phyloP scores from a whole-genome alignment of 2,329 filamentous ascomycete genomes.

The Scedosporium minutisporum region DNA sequence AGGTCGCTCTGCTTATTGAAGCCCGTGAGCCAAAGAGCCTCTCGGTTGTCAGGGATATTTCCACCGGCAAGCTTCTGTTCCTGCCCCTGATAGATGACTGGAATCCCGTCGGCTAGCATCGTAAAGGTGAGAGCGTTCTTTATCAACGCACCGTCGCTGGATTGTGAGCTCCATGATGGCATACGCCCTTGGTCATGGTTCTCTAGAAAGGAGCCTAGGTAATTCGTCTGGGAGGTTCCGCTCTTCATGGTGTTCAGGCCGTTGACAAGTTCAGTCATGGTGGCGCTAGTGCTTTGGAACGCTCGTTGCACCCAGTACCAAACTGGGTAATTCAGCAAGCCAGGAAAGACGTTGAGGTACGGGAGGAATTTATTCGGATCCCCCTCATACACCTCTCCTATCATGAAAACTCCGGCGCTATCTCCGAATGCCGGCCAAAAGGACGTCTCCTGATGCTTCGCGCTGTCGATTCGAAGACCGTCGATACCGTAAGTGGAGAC shows the following conservation, averaged over 20 bases:
- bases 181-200: constrained; percentile 54
- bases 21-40: constrained; percentile 8
- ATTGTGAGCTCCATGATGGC: constrained; percentile 26
- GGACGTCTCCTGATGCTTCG: constrained; percentile 56
- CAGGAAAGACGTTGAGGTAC: constrained; percentile 41
- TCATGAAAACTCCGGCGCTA: constrained; percentile 50
- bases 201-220: constrained; percentile 47
- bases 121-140: constrained; percentile 24
- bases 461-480: constrained; percentile 59
- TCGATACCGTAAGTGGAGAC: constrained; percentile 62
- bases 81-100: constrained; percentile 52
- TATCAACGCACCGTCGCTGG: constrained; percentile 44
- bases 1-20: constrained; percentile 8
- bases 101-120: constrained; percentile 34
- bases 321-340: constrained; percentile 36
- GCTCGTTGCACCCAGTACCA: constrained; percentile 11
- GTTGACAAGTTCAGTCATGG: constrained; percentile 43
- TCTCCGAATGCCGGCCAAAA: constrained; percentile 37
- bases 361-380: constrained; percentile 41
- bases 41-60: constrained; percentile 31
- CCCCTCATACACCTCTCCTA: constrained; percentile 53
- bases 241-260: constrained; percentile 50
- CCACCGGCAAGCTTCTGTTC: constrained; percentile 44
- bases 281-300: constrained; percentile 9
- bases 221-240: constrained; percentile 32